A percentile compares a stretch with the other conserved stretches of the same genome.
Conservation (phyloP, 495 filamentous ascomycete species). For the Penicillium chermesinum region DNA sequence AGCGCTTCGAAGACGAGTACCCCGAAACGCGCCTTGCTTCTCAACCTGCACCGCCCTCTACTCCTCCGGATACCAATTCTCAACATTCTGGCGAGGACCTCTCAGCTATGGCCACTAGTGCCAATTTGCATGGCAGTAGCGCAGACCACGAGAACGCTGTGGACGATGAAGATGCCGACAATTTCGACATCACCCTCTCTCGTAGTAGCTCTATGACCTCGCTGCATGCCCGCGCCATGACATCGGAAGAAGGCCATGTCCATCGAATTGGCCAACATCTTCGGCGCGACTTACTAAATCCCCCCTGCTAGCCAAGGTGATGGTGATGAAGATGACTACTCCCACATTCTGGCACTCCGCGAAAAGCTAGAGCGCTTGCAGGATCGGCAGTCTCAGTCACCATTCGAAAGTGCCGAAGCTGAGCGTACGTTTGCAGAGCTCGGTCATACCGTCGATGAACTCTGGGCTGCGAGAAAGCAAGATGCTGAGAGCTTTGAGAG, state of each 20-base stretch:
- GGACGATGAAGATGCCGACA: constrained; percentile 45
- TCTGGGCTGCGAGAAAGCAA: constrained; percentile 46
- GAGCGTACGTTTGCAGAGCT: constrained; percentile 56
- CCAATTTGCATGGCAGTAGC: constrained; percentile 27
- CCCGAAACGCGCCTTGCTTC: constrained; percentile 69
- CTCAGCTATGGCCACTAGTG: constrained; percentile 27
- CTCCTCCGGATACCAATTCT: constrained; percentile 29
- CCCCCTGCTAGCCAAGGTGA: constrained; percentile 31
- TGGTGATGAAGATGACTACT: constrained; percentile 42
- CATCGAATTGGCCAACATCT: constrained; percentile 80
- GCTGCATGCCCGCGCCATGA: constrained; percentile 69
- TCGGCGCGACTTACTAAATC: constrained; percentile 60
- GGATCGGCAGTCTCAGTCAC: constrained; percentile 49
- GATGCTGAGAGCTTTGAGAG: constrained; percentile 58
- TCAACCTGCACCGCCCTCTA: constrained; percentile 15
- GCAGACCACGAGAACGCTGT: constrained; percentile 37
- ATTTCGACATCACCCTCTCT: constrained; percentile 49
- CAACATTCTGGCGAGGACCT: constrained; percentile 40
- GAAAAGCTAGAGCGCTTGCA: constrained; percentile 61
- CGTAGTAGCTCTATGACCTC: constrained; percentile 75
- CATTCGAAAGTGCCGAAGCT: constrained; percentile 50
- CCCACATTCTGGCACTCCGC: constrained; percentile 54
- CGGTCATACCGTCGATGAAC: constrained; percentile 49
- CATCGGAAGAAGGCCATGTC: constrained; percentile 83
- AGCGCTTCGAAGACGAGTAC: constrained; percentile 92